These are phyloP conservation scores for Candida glaebosa DNA, from an alignment of 805 yeast genomes.

Conservation along the genomic window DNA sequence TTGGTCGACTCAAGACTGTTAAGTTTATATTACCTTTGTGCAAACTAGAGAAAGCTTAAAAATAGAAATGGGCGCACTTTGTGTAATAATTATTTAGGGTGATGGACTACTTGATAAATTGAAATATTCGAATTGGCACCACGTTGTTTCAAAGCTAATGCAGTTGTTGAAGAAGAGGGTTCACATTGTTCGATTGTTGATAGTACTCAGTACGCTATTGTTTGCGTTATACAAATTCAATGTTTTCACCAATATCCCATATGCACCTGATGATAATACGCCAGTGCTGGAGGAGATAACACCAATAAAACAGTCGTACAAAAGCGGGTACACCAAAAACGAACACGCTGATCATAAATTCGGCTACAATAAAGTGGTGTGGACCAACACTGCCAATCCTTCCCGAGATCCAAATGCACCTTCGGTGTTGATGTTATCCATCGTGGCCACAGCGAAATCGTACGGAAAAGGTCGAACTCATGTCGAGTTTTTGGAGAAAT, in stretches of 20 bases:
- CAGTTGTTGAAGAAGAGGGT: background rate
- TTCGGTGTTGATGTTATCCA: slow-evolving; percentile 17
- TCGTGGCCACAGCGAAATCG: slow-evolving; percentile 26
- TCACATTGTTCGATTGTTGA: background rate
- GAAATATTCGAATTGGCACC: no score
- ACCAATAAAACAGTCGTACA: background rate
- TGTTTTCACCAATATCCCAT: background rate
- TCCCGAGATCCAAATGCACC: background rate
- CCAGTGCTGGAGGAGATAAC: background rate
- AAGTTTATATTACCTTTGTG: no score
- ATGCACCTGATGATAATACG: background rate
- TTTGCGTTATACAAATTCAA: background rate
- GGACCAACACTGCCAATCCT: background rate
- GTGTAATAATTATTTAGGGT: no score
- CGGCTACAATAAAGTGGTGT: background rate
- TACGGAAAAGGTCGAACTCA: slow-evolving; percentile 36
- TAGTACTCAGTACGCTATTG: background rate
- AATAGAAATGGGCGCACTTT: no score
- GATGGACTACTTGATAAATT: no score
- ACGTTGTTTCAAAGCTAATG: no score
- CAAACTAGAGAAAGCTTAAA: no score
- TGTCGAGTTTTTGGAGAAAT: slow-evolving; percentile 27
- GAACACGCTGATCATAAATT: background rate
- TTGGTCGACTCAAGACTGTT: no score
- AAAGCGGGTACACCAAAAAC: background rate